A percentile compares a stretch with the other conserved stretches of the same genome.
Conservation (phyloP, 768 basidiomycete species). For the Tephrocybe sp. region DNA sequence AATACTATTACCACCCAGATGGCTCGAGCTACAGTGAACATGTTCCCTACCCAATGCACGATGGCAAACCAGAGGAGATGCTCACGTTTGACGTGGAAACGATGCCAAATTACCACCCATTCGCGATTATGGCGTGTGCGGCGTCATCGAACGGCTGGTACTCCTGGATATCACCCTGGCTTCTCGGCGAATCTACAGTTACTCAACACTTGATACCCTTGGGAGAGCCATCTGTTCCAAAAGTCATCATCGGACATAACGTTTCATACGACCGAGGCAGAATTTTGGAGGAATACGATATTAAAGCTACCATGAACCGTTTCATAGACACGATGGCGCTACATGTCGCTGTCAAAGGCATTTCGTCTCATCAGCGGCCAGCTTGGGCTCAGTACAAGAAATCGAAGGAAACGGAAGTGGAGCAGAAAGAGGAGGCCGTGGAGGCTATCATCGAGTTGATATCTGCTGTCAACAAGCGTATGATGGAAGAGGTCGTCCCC, state of each 20-base stretch:
- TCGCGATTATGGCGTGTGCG: conserved; percentile 87
- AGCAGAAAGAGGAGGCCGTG: conserved; percentile 60
- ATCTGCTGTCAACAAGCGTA: conserved; percentile 42
- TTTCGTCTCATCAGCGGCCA: conserved; percentile 92
- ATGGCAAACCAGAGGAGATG: conserved; percentile 64
- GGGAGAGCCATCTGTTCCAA: conserved; percentile 48
- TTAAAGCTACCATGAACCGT: conserved; percentile 64
- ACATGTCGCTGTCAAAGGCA: conserved; percentile 91
- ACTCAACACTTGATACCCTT: conserved; percentile 74
- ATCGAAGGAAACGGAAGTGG: conserved; percentile 50
- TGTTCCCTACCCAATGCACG: conserved; percentile 63
- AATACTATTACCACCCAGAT: conserved; percentile 68
- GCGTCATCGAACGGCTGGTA: conserved; percentile 88
- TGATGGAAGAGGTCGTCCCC: conserved; percentile 43
- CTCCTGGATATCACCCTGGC: conserved; percentile 94
- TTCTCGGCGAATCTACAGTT: conserved; percentile 56
- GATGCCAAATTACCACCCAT: conserved; percentile 77
- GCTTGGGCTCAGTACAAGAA: conserved; percentile 90
- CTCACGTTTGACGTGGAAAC: conserved; percentile 95
- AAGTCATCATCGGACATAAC: conserved; percentile 89
- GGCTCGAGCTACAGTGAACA: conserved; percentile 76
- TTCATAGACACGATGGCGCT: conserved; percentile 95
- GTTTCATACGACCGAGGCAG: conserved; percentile 91
- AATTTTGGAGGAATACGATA: conserved; percentile 76
- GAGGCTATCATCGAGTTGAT: conserved; percentile 49